Conservation (phyloP, 2,329 filamentous ascomycete genomes). For the Plectosphaerella sp. region DNA sequence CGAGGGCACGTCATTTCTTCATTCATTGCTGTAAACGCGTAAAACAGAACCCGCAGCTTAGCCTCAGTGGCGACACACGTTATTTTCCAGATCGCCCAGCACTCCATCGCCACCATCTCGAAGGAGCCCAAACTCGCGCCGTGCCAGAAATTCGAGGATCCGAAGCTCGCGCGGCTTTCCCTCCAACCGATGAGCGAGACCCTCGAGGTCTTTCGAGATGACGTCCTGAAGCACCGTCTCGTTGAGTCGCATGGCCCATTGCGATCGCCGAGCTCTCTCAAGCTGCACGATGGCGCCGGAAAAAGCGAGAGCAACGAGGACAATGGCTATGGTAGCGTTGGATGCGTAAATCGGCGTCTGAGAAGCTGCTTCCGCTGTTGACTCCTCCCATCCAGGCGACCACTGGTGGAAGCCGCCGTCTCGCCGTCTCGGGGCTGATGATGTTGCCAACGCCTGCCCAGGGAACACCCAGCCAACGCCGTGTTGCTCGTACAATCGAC, state of each 20-base stretch:
- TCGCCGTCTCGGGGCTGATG: no score
- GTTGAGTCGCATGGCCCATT: background rate
- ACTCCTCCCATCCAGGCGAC: no score
- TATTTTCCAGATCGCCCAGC: background rate
- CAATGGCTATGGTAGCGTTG: slow-evolving; percentile 9
- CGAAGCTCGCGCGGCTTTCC: slow-evolving; percentile 3
- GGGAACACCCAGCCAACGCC: slow-evolving; percentile 5
- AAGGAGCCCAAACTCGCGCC: background rate
- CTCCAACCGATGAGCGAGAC: background rate
- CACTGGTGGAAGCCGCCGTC: no score
- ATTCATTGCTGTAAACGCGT: no score
- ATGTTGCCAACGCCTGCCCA: background rate
- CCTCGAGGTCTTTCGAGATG: slow-evolving; percentile 1
- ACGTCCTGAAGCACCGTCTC: slow-evolving; percentile 3
- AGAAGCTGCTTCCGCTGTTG: background rate
- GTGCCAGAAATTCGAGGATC: slow-evolving; percentile 4
- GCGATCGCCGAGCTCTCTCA: background rate
- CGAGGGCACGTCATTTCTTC: no score
- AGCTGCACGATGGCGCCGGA: slow-evolving; percentile 5
- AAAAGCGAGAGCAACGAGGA: slow-evolving; percentile 8
- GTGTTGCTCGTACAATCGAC: slow-evolving; percentile 8
- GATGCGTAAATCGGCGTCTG: slow-evolving; percentile 8
- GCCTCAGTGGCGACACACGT: slow-evolving; percentile 2
- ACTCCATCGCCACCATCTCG: background rate
- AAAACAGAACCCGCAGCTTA: background rate